phyloP scores from a whole-genome alignment of 345 rosid species.

The Draba incana region DNA sequence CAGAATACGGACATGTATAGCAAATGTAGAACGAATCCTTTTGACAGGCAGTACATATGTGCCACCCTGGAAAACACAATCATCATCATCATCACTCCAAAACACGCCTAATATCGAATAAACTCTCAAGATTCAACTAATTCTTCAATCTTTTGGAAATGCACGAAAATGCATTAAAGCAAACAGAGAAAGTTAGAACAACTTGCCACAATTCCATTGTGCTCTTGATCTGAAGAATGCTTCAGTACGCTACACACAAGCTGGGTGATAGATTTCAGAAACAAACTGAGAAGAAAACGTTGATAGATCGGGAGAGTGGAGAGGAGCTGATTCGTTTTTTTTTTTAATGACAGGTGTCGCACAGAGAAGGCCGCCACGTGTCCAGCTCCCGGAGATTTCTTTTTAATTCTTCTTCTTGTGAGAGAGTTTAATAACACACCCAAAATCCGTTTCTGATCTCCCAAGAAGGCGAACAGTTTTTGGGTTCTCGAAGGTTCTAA shows the following conservation, averaged over 20 bases:
- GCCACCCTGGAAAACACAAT: conserved; percentile 75
- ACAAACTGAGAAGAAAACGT: too few species aligned
- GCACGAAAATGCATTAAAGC: conserved; percentile 1
- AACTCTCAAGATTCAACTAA: conserved; percentile 16
- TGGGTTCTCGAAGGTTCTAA: too few species aligned
- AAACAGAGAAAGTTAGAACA: not conserved
- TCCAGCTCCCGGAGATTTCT: too few species aligned
- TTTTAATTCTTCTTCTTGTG: too few species aligned
- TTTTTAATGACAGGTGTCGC: too few species aligned
- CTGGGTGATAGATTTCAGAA: conserved; percentile 85
- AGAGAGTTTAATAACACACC: too few species aligned
- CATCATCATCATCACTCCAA: not conserved
- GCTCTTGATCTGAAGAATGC: conserved; percentile 83
- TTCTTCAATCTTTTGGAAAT: not conserved
- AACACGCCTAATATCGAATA: not conserved
- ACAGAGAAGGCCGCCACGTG: too few species aligned
- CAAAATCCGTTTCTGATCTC: too few species aligned
- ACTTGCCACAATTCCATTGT: conserved; percentile 95
- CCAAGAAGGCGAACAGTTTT: too few species aligned
- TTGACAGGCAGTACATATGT: conserved; percentile 82
- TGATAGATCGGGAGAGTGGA: too few species aligned
- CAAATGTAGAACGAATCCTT: conserved; percentile 86
- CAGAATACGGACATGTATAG: conserved; percentile 94
- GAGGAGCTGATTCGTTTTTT: too few species aligned
- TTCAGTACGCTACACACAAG: conserved; percentile 91